Conservation (phyloP, 2,329 filamentous ascomycete genomes). For the Cadophora sp. region DNA sequence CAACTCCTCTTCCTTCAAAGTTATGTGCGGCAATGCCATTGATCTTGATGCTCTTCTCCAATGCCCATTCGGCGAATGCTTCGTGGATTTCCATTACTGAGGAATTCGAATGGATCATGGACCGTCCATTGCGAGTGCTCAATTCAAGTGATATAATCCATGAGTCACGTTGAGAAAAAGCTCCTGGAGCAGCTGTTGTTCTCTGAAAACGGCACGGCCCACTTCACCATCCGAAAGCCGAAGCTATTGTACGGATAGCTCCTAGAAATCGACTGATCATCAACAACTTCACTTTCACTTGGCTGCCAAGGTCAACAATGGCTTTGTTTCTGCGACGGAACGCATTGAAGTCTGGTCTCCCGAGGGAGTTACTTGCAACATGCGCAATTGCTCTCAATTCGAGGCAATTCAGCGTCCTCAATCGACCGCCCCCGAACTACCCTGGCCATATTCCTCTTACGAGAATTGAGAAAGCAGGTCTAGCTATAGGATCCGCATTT, state of each 20-base stretch:
- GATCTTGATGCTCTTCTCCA: slow-evolving; percentile 67
- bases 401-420: slow-evolving; percentile 77
- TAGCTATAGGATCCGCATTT: slow-evolving; percentile 70
- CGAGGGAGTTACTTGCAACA: slow-evolving; percentile 37
- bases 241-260: neutral
- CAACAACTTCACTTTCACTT: neutral
- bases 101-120: slow-evolving; percentile 4
- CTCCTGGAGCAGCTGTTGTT: neutral
- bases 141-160: neutral
- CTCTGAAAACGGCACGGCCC: slow-evolving; percentile 15
- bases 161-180: neutral
- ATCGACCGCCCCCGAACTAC: slow-evolving; percentile 64
- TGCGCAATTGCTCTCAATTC: slow-evolving; percentile 36
- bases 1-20: slow-evolving; percentile 77
- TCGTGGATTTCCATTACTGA: slow-evolving; percentile 47
- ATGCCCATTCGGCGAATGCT: slow-evolving; percentile 72
- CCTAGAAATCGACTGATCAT: slow-evolving; percentile 4
- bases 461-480: slow-evolving; percentile 72
- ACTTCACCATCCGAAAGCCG: neutral
- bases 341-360: slow-evolving; percentile 30
- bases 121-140: neutral
- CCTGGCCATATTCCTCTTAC: slow-evolving; percentile 88
- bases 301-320: slow-evolving; percentile 29
- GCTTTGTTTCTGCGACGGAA: slow-evolving; percentile 35
- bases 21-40: slow-evolving; percentile 70